Percentiles rank a stretch among this genome's conserved stretches.
Evolutionary conservation across 2,329 filamentous ascomycete genomes (phyloP).

Genomic region (Didymella lethalis): DNA sequence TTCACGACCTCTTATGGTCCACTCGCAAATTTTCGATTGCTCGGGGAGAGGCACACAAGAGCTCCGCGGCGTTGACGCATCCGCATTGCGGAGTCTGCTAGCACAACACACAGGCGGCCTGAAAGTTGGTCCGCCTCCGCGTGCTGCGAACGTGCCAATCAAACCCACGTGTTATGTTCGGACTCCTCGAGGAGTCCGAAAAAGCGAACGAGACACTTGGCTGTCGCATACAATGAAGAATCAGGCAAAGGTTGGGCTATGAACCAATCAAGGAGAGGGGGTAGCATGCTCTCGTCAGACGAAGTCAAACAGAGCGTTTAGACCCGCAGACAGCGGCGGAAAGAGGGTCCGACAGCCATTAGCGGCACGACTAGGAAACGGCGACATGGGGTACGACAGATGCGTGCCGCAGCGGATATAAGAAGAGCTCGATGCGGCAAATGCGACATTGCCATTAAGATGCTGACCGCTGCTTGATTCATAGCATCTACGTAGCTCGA

Average conservation of each 20-base stretch:
- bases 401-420: conserved; percentile 6
- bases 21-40: conserved; percentile 10
- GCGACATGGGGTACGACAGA: conserved; percentile 10
- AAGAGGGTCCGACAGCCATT: conserved; percentile 8
- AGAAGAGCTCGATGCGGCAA: neutral
- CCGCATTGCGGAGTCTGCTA: neutral
- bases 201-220: neutral
- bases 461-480: neutral
- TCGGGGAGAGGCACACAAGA: neutral
- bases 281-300: neutral
- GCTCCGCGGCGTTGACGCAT: conserved; percentile 6
- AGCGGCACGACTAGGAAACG: conserved; percentile 10
- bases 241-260: neutral
- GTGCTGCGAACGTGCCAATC: neutral
- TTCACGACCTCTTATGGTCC: conserved; percentile 2
- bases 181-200: neutral
- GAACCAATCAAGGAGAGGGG: conserved; percentile 1
- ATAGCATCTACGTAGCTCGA: neutral
- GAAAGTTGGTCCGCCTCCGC: conserved; percentile 5
- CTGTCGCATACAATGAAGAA: neutral
- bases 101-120: neutral
- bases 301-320: conserved; percentile 1
- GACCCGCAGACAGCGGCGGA: conserved; percentile 8
- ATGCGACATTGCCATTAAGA: neutral
- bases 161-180: neutral